These are phyloP conservation scores for Firmiana major DNA, from an alignment of 345 rosid species.

Conservation along the genomic window DNA sequence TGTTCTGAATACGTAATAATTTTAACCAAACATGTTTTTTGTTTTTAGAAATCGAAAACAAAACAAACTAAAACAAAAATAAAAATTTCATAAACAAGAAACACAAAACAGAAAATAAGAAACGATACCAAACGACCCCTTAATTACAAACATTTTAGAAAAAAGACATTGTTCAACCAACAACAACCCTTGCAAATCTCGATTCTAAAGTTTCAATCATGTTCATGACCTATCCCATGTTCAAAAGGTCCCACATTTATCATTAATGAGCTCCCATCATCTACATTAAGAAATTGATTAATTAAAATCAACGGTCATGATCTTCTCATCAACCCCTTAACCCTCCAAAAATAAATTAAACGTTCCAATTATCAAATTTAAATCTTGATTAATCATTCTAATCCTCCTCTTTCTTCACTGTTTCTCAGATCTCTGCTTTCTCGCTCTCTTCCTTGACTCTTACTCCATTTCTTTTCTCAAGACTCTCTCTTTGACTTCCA, in stretches of 20 bases:
- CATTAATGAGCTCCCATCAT: not conserved
- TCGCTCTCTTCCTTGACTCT: not conserved
- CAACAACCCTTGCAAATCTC: not conserved
- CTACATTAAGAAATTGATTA: not conserved
- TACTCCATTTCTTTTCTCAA: not conserved
- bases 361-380: not conserved
- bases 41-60: too few relatives aligned
- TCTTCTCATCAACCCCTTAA: not conserved
- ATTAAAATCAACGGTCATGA: not conserved
- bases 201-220: not conserved
- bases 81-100: too few relatives aligned
- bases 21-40: too few relatives aligned
- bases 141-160: not conserved
- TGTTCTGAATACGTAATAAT: too few relatives aligned
- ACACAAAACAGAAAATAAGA: too few relatives aligned
- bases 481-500: not conserved
- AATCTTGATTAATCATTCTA: not conserved
- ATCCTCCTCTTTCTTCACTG: not conserved
- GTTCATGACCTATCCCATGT: not conserved
- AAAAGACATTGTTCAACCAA: not conserved
- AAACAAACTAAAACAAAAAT: too few relatives aligned
- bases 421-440: not conserved
- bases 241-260: not conserved
- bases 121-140: too few relatives aligned
- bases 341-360: not conserved